Conservation (phyloP, 345 rosid species). For the Acer campestre region DNA sequence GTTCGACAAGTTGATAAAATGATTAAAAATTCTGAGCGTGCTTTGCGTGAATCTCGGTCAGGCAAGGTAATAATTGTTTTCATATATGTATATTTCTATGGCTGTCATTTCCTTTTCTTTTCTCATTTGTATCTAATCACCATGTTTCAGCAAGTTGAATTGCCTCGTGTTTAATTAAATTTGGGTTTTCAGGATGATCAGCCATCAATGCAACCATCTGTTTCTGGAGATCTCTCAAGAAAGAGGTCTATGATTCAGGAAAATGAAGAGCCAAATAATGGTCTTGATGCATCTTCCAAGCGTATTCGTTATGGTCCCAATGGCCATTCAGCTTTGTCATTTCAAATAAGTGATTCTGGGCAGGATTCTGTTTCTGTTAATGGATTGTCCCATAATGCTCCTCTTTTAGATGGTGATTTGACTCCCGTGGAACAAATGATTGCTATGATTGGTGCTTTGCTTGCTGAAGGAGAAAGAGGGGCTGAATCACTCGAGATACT, state of each 20-base stretch:
- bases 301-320: slow-evolving; percentile 52
- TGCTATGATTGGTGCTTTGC: slow-evolving; percentile 97
- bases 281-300: slow-evolving; percentile 63
- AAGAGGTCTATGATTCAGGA: slow-evolving; percentile 71
- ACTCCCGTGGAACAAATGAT: slow-evolving; percentile 96
- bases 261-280: slow-evolving; percentile 59
- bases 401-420: slow-evolving; percentile 61
- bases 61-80: slow-evolving; percentile 54
- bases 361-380: slow-evolving; percentile 55
- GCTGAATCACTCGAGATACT: slow-evolving; percentile 96
- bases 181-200: slow-evolving; percentile 72
- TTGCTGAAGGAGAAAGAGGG: slow-evolving; percentile 99
- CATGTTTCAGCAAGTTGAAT: neutral
- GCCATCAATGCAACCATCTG: slow-evolving; percentile 47
- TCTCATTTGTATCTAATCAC: neutral
- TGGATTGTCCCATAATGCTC: slow-evolving; percentile 51
- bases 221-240: slow-evolving; percentile 58
- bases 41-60: slow-evolving; percentile 71
- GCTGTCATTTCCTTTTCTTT: neutral
- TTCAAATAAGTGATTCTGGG: slow-evolving; percentile 50
- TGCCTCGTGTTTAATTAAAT: slow-evolving; percentile 27
- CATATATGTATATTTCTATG: neutral
- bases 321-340: slow-evolving; percentile 37
- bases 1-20: slow-evolving; percentile 92
- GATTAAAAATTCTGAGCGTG: slow-evolving; percentile 81